A percentile compares a stretch with the other conserved stretches of the same genome.
phyloP scores from a whole-genome alignment of 345 rosid genomes.

The Gossypium ekmanianum region DNA sequence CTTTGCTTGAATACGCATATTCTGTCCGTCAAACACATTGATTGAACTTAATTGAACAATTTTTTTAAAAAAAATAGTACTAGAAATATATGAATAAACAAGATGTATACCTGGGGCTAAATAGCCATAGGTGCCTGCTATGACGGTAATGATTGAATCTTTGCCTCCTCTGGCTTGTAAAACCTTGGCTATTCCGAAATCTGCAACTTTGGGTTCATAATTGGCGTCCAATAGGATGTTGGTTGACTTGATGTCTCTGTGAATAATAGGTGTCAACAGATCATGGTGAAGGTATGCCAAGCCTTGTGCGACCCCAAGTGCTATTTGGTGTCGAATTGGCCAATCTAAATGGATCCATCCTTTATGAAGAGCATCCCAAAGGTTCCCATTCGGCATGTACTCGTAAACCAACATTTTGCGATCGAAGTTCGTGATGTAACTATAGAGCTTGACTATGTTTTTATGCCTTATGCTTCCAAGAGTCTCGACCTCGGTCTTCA shows the following conservation, averaged over 20 bases:
- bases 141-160: conserved; percentile 76
- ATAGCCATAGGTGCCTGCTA: conserved; percentile 94
- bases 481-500: conserved; percentile 90
- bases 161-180: conserved; percentile 74
- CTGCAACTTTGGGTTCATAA: conserved; percentile 85
- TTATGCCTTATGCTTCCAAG: conserved; percentile 82
- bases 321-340: conserved; percentile 85
- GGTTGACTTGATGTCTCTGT: conserved; percentile 90
- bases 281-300: conserved; percentile 91
- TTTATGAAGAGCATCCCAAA: conserved; percentile 82
- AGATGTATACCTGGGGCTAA: conserved; percentile 67
- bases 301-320: conserved; percentile 88
- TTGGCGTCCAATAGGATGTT: conserved; percentile 72
- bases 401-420: conserved; percentile 76
- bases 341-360: conserved; percentile 57
- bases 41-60: not conserved
- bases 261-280: conserved; percentile 66
- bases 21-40: conserved; percentile 64
- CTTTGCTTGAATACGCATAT: conserved; percentile 75
- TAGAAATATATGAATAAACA: not conserved
- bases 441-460: conserved; percentile 78
- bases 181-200: conserved; percentile 93
- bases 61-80: not conserved
- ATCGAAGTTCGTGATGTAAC: conserved; percentile 70
- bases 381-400: conserved; percentile 89